A percentile compares a stretch with the other conserved stretches of the same genome.
These are phyloP conservation scores for Tetrahymena thermophila DNA, from an alignment of 73 alveolate species.

Conservation along the genomic window DNA sequence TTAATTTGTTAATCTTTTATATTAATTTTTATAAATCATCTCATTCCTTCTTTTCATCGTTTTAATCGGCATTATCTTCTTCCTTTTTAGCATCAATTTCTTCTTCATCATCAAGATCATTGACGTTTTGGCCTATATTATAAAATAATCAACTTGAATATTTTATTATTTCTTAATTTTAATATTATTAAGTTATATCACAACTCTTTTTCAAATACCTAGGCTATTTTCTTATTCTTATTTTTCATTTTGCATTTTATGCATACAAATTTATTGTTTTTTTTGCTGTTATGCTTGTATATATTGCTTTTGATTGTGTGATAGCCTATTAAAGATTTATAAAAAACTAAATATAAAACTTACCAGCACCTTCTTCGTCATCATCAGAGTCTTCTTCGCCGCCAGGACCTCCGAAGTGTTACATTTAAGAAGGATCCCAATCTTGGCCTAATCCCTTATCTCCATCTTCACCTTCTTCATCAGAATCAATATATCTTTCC, in stretches of 20 bases:
- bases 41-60: not conserved
- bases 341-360: not conserved
- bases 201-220: not conserved
- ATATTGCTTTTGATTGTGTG: too few relatives aligned
- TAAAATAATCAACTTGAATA: not conserved
- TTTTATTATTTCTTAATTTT: not conserved
- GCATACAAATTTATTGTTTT: not conserved
- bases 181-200: too few relatives aligned
- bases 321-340: not conserved
- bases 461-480: constrained; percentile 68
- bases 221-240: not conserved
- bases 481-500: constrained; percentile 56
- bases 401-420: constrained; percentile 53
- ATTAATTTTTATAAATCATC: not conserved
- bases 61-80: not conserved
- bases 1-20: not conserved
- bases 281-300: too few relatives aligned
- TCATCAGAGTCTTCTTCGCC: constrained; percentile 52
- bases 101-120: not conserved
- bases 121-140: not conserved
- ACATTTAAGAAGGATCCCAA: constrained; percentile 37
- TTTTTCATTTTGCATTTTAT: not conserved
- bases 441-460: constrained; percentile 64
- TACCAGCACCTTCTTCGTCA: constrained; percentile 31
- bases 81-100: not conserved